phyloP scores from a whole-genome alignment of 345 rosid species.

The Ceriops zippeliana region DNA sequence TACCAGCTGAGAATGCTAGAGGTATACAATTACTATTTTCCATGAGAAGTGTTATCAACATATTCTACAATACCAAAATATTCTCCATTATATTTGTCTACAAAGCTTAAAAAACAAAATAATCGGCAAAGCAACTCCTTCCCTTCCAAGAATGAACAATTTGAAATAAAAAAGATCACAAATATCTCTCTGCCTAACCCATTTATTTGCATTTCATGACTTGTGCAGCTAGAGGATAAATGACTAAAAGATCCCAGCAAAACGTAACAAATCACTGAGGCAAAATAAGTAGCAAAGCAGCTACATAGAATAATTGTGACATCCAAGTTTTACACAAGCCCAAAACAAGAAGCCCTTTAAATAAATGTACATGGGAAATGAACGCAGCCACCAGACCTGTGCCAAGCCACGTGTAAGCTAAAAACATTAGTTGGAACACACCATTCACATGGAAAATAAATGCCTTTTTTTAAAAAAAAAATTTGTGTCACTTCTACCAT shows the following conservation, averaged over 20 bases:
- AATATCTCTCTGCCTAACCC: too few relatives aligned
- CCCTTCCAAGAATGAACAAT: too few relatives aligned
- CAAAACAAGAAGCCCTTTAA: not conserved
- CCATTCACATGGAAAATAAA: not conserved
- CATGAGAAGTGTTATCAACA: too few relatives aligned
- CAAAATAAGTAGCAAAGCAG: not conserved
- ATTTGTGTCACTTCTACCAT: not conserved
- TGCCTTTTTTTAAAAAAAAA: not conserved
- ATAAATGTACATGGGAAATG: not conserved
- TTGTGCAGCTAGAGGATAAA: too few relatives aligned
- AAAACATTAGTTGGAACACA: not conserved
- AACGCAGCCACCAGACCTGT: not conserved
- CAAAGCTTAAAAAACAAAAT: too few relatives aligned
- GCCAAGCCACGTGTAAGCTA: not conserved
- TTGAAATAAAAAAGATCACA: too few relatives aligned
- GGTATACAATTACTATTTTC: too few relatives aligned
- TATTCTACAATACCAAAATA: too few relatives aligned
- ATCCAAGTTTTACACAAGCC: not conserved
- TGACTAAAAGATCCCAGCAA: not conserved
- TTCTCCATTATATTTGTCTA: too few relatives aligned
- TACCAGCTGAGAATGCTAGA: too few relatives aligned
- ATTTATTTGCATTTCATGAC: too few relatives aligned
- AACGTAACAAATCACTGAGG: not conserved
- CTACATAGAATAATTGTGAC: not conserved
- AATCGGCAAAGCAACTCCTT: too few relatives aligned